These are phyloP conservation scores for Baudoinia panamericana DNA, from an alignment of 495 filamentous ascomycete genomes.

Conservation along the genomic window DNA sequence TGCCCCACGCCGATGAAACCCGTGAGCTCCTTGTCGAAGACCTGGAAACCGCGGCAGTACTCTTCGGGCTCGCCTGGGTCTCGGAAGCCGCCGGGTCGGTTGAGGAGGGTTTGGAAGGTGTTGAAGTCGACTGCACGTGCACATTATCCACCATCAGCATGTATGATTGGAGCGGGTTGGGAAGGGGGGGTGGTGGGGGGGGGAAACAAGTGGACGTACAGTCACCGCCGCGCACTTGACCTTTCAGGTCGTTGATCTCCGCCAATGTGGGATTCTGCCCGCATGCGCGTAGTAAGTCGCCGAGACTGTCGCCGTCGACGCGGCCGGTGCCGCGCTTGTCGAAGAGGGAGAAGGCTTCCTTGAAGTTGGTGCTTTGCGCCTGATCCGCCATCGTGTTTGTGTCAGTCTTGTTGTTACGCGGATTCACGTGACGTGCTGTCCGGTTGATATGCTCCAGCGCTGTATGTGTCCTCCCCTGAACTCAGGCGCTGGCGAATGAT, in stretches of 20 bases:
- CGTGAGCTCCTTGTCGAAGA: slow-evolving; percentile 98
- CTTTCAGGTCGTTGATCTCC: slow-evolving; percentile 83
- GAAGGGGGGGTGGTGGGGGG: neutral
- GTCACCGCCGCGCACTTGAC: slow-evolving; percentile 61
- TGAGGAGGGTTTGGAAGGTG: slow-evolving; percentile 85
- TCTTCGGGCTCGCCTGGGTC: slow-evolving; percentile 95
- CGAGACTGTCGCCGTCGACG: slow-evolving; percentile 71
- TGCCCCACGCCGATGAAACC: slow-evolving; percentile 96
- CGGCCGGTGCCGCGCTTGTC: slow-evolving; percentile 94
- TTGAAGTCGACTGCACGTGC: slow-evolving; percentile 85
- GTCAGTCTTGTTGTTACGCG: slow-evolving; percentile 1
- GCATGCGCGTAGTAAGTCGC: slow-evolving; percentile 88
- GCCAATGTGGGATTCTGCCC: slow-evolving; percentile 93
- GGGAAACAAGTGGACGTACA: slow-evolving; percentile 46
- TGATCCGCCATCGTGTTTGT: slow-evolving; percentile 13
- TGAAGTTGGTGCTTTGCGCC: slow-evolving; percentile 72
- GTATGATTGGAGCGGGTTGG: neutral
- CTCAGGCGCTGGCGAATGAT: no score
- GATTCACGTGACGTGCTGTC: neutral
- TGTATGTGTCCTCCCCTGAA: no score
- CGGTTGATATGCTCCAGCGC: neutral
- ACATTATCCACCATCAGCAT: neutral
- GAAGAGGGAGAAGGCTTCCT: slow-evolving; percentile 98
- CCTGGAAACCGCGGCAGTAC: slow-evolving; percentile 95
- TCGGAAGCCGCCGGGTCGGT: slow-evolving; percentile 94